Evolutionary conservation across 2,329 filamentous ascomycete genomes (phyloP).

Genomic region (Paradendryphiella salina): DNA sequence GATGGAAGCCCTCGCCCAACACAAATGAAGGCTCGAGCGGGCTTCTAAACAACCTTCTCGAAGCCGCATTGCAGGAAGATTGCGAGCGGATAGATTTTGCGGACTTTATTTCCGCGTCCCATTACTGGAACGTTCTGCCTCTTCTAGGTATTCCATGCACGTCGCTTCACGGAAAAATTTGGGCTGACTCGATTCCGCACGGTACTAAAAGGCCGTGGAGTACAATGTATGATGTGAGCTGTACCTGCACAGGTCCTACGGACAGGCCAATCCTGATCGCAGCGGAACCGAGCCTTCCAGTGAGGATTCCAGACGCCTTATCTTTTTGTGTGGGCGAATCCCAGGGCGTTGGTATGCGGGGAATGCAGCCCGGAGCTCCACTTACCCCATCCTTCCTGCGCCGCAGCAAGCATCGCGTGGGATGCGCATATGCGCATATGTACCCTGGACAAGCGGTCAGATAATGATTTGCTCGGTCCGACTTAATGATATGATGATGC

Average conservation of each 20-base stretch:
- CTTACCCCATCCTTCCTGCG: slow-evolving; percentile 25
- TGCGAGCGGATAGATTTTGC: slow-evolving; percentile 8
- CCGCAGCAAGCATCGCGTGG: slow-evolving; percentile 31
- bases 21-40: slow-evolving; percentile 32
- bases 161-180: neutral
- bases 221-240: neutral
- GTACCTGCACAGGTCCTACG: slow-evolving; percentile 1
- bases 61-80: slow-evolving; percentile 28
- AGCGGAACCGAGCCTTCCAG: slow-evolving; percentile 7
- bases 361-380: slow-evolving; percentile 30
- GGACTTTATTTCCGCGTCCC: slow-evolving; percentile 11
- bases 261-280: slow-evolving; percentile 12
- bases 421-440: slow-evolving; percentile 17
- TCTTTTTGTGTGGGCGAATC: slow-evolving; percentile 16
- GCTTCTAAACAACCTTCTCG: slow-evolving; percentile 33
- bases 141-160: slow-evolving; percentile 1
- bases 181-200: slow-evolving; percentile 2
- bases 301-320: slow-evolving; percentile 23
- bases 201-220: neutral
- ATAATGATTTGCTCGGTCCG: slow-evolving; percentile 20
- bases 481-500: slow-evolving; percentile 3
- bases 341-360: slow-evolving; percentile 29
- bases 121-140: slow-evolving; percentile 7
- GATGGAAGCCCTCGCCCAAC: slow-evolving; percentile 10
- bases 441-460: slow-evolving; percentile 31